These are phyloP conservation scores for Capniomyces stellatus DNA, from an alignment of 371 early-diverging fungal species.

Conservation along the genomic window DNA sequence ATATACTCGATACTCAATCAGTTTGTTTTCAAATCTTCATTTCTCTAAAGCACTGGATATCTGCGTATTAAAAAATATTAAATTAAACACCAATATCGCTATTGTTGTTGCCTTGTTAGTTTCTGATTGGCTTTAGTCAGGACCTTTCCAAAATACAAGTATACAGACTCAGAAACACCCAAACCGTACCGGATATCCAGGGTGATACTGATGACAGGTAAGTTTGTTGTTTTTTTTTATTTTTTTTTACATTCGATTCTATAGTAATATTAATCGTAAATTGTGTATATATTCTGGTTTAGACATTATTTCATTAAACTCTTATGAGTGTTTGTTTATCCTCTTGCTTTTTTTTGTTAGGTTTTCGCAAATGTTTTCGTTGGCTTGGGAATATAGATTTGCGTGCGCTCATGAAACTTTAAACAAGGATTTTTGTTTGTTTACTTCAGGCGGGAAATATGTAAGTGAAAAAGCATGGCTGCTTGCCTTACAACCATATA, in stretches of 20 bases:
- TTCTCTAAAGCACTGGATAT: neutral
- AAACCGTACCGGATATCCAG: constrained; percentile 10
- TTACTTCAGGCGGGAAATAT: constrained; percentile 8
- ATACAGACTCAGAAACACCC: constrained; percentile 8
- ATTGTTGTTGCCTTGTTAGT: constrained; percentile 6
- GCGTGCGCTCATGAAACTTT: constrained; percentile 10
- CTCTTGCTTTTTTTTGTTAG: constrained; percentile 2
- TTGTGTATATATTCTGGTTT: neutral
- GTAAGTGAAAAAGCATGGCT: neutral
- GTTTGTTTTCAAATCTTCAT: neutral
- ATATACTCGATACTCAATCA: too few species aligned
- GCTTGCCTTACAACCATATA: neutral
- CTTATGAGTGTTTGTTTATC: neutral
- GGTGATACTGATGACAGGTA: constrained; percentile 1
- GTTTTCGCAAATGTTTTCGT: constrained; percentile 18
- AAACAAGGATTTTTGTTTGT: constrained; percentile 21
- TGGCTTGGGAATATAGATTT: constrained; percentile 13
- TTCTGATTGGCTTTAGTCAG: constrained; percentile 15
- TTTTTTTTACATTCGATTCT: too few species aligned
- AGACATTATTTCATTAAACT: neutral
- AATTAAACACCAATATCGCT: neutral
- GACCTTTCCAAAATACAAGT: constrained; percentile 14
- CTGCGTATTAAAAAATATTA: neutral
- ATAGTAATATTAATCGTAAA: neutral
- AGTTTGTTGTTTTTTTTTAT: neutral